A percentile compares a stretch with the other conserved stretches of the same genome.
Evolutionary conservation across 345 rosid species (phyloP).

Genomic region (Salix koriyanagi): DNA sequence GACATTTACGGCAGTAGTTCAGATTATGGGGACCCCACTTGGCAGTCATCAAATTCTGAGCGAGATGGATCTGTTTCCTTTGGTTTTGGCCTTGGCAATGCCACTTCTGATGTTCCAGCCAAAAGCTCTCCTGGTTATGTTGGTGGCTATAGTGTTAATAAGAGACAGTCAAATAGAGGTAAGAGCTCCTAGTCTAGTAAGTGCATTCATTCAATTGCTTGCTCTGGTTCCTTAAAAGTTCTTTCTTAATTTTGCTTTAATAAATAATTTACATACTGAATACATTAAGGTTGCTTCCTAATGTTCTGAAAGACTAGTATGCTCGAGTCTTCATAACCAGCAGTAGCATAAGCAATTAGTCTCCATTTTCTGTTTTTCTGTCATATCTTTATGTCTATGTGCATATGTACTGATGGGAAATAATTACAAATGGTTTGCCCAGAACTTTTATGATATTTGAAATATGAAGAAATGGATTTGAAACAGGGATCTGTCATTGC

Average conservation of each 20-base stretch:
- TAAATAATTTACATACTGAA: background rate
- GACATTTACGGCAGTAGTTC: constrained; percentile 50
- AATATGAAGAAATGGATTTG: background rate
- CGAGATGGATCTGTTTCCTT: constrained; percentile 51
- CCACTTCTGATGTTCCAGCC: constrained; percentile 44
- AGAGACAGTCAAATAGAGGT: constrained; percentile 77
- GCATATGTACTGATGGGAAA: background rate
- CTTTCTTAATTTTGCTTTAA: background rate
- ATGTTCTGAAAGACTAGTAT: background rate
- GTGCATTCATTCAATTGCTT: constrained; percentile 1
- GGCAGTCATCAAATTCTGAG: constrained; percentile 52
- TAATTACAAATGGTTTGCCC: background rate
- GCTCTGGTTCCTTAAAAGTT: constrained; percentile 2
- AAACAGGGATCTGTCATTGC: background rate
- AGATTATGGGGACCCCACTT: constrained; percentile 52
- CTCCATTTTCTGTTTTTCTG: background rate
- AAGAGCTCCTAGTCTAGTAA: constrained; percentile 7
- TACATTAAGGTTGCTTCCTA: background rate
- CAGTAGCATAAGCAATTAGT: background rate
- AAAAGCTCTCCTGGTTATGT: constrained; percentile 64
- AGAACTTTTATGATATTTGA: background rate
- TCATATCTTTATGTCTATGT: background rate
- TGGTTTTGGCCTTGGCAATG: constrained; percentile 44
- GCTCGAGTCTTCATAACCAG: background rate
- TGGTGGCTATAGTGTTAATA: constrained; percentile 63